Conservation (phyloP, 139 green algal genomes). For the Penium margaritaceum region DNA sequence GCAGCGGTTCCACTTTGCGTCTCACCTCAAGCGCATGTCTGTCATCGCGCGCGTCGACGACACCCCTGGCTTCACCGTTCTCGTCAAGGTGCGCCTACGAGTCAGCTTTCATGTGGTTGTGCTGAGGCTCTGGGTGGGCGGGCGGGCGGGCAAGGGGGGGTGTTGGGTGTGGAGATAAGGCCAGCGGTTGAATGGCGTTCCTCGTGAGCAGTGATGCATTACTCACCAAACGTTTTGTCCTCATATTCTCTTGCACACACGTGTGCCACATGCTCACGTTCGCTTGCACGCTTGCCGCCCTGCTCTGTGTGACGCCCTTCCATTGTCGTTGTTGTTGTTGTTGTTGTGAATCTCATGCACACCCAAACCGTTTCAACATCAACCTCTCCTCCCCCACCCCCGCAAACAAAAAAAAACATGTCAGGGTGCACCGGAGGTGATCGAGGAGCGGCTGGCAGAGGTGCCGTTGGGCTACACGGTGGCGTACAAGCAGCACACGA, state of each 20-base stretch:
- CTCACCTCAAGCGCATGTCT: conserved; percentile 83
- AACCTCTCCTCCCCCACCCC: too few relatives aligned
- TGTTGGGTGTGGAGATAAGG: conserved; percentile 4
- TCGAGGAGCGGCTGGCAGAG: not conserved
- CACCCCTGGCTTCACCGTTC: conserved; percentile 25
- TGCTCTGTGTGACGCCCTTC: too few relatives aligned
- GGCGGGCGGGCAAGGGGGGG: not conserved
- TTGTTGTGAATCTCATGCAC: too few relatives aligned
- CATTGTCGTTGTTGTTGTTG: too few relatives aligned
- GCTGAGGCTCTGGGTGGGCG: conserved; percentile 9
- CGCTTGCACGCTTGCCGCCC: too few relatives aligned
- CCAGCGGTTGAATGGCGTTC: too few relatives aligned
- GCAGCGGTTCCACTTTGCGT: conserved; percentile 79
- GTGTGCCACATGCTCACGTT: too few relatives aligned
- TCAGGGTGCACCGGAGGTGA: conserved; percentile 77
- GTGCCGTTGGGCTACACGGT: not conserved
- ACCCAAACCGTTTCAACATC: too few relatives aligned
- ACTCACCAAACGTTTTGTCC: too few relatives aligned
- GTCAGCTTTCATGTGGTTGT: conserved; percentile 54
- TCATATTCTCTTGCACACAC: too few relatives aligned
- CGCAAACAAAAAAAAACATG: too few relatives aligned
- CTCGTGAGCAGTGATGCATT: too few relatives aligned
- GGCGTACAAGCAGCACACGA: conserved; percentile 52
- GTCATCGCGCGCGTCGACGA: conserved; percentile 57
- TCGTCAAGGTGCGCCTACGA: conserved; percentile 57